phyloP scores from a whole-genome alignment of 805 yeast species.

The Nakazawaea molendinolei region DNA sequence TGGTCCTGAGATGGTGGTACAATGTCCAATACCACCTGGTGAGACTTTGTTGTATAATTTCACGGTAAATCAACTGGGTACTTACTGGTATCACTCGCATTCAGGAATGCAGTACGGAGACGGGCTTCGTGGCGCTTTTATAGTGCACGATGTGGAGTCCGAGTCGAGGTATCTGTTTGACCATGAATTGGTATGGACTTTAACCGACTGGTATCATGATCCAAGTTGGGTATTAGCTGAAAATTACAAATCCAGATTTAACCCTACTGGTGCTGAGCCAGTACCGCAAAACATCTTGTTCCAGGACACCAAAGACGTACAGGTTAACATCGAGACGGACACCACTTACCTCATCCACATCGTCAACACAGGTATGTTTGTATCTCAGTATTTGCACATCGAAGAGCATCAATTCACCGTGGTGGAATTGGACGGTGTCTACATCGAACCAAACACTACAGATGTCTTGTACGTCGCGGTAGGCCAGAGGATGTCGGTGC shows the following conservation, averaged over 20 bases:
- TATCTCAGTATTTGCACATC: slow-evolving; percentile 60
- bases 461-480: slow-evolving; percentile 59
- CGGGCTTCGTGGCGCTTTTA: slow-evolving; percentile 65
- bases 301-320: slow-evolving; percentile 55
- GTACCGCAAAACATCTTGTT: slow-evolving; percentile 61
- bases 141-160: slow-evolving; percentile 43
- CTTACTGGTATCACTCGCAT: slow-evolving; percentile 85
- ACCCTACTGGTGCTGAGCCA: slow-evolving; percentile 85
- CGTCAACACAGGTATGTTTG: slow-evolving; percentile 65
- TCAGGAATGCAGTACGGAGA: slow-evolving; percentile 73
- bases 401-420: slow-evolving; percentile 69
- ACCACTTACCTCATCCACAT: slow-evolving; percentile 61
- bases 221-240: slow-evolving; percentile 38
- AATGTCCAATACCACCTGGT: slow-evolving; percentile 72
- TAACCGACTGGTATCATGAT: slow-evolving; percentile 62
- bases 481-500: slow-evolving; percentile 75
- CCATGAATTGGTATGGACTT: slow-evolving; percentile 48
- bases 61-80: slow-evolving; percentile 65
- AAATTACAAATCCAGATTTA: slow-evolving; percentile 53
- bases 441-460: slow-evolving; percentile 49
- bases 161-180: slow-evolving; percentile 42
- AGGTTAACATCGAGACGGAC: slow-evolving; percentile 48
- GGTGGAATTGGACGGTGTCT: slow-evolving; percentile 72
- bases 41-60: slow-evolving; percentile 64
- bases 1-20: slow-evolving; percentile 75